Conservation (phyloP, 176 grass and related monocot genomes). For the Oryza coarctata region DNA sequence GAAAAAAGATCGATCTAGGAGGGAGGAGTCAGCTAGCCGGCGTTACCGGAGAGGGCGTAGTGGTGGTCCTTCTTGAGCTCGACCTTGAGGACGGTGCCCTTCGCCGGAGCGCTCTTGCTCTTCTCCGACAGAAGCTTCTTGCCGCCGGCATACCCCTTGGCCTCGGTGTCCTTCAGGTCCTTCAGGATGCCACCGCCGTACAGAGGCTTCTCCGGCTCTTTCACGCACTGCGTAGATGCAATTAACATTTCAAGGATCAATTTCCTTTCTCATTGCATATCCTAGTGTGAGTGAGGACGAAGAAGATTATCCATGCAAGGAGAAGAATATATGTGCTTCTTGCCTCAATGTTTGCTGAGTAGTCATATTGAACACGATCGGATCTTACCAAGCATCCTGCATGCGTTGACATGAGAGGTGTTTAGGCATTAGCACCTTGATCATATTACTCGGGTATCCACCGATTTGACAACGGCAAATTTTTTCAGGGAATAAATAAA, state of each 20-base stretch:
- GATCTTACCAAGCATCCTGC: slow-evolving; percentile 41
- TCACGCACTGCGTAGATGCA: slow-evolving; percentile 45
- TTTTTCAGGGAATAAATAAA: not conserved
- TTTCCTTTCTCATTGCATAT: not conserved
- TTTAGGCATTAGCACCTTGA: slow-evolving; percentile 17
- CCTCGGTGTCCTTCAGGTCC: slow-evolving; percentile 25
- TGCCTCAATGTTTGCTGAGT: slow-evolving; percentile 62
- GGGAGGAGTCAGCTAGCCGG: not conserved
- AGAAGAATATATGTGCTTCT: not conserved
- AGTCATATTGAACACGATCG: slow-evolving; percentile 49
- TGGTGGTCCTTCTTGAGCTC: slow-evolving; percentile 45
- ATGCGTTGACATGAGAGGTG: not conserved
- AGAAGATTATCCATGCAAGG: not conserved
- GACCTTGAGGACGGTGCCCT: slow-evolving; percentile 55
- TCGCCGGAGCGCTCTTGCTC: slow-evolving; percentile 22
- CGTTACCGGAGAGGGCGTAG: slow-evolving; percentile 63
- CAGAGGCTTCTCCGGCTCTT: slow-evolving; percentile 49
- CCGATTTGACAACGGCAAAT: not conserved
- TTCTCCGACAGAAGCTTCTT: slow-evolving; percentile 36
- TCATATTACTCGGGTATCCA: not conserved
- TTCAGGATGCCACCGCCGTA: slow-evolving; percentile 71
- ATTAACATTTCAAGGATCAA: not conserved
- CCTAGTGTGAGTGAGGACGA: not conserved
- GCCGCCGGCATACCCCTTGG: not conserved
- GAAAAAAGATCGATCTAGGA: not conserved